Evolutionary conservation across 2,329 filamentous ascomycete species (phyloP).

Genomic region (Lachnellula arida): DNA sequence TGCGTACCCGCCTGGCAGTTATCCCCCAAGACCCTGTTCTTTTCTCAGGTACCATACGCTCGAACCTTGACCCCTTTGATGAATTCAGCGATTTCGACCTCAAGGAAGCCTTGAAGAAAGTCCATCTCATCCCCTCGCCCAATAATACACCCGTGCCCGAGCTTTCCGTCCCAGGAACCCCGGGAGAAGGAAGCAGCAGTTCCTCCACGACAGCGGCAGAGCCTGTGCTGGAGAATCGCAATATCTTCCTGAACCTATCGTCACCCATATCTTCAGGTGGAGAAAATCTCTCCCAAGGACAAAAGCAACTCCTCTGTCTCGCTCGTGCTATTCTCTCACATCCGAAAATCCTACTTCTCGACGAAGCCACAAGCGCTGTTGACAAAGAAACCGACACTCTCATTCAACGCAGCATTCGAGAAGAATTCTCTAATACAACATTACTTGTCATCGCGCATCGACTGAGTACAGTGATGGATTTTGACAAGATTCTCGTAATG

Average conservation of each 20-base stretch:
- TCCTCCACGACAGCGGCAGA: background rate
- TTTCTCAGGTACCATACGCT: conserved; percentile 80
- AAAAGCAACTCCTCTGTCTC: conserved; percentile 88
- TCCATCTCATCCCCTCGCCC: conserved; percentile 63
- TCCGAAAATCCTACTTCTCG: conserved; percentile 86
- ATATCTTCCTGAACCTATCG: background rate
- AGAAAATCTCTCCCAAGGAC: conserved; percentile 55
- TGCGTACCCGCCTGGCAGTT: conserved; percentile 28
- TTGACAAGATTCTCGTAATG: conserved; percentile 93
- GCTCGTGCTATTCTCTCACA: conserved; percentile 81
- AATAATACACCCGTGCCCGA: background rate
- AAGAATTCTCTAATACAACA: conserved; percentile 77
- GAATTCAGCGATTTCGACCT: conserved; percentile 82
- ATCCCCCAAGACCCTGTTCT: conserved; percentile 64
- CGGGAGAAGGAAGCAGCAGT: background rate
- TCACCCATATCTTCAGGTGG: background rate
- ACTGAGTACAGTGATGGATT: conserved; percentile 80
- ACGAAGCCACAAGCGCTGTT: conserved; percentile 86
- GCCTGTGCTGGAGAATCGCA: background rate
- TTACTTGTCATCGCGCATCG: conserved; percentile 86
- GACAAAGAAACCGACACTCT: conserved; percentile 92
- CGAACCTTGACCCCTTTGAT: conserved; percentile 85
- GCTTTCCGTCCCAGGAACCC: too few relatives aligned
- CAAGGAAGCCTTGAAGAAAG: conserved; percentile 76
- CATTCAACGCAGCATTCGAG: conserved; percentile 75